Percentiles rank a stretch among this genome's conserved stretches.
Evolutionary conservation across 345 rosid species (phyloP).

Genomic region (Acer yangbiense): DNA sequence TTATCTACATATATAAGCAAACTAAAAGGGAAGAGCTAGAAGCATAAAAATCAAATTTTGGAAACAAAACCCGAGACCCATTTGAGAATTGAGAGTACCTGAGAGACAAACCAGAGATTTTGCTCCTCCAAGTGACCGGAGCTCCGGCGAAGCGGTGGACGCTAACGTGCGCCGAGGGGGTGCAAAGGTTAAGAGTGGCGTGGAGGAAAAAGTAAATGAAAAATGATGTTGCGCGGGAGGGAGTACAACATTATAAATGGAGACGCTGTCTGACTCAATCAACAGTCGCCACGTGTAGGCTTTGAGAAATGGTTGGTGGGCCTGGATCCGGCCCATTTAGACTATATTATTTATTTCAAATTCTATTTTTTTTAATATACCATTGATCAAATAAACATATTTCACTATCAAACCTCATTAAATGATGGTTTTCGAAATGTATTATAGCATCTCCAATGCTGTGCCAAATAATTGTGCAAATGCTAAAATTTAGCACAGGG

Average conservation of each 20-base stretch:
- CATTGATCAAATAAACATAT: no score
- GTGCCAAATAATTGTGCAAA: no score
- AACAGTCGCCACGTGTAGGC: constrained; percentile 5
- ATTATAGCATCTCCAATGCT: no score
- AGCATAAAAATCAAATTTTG: background rate
- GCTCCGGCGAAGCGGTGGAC: constrained; percentile 6
- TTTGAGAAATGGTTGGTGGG: background rate
- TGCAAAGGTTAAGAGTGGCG: constrained; percentile 1
- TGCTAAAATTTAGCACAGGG: no score
- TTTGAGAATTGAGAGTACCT: background rate
- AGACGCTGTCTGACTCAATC: background rate
- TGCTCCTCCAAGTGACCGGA: background rate
- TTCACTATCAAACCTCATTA: no score
- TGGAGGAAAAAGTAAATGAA: background rate
- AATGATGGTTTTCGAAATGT: no score
- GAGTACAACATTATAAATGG: constrained; percentile 19
- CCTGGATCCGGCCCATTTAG: background rate
- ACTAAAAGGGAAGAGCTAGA: background rate
- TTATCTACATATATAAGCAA: background rate
- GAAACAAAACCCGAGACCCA: background rate
- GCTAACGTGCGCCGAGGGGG: background rate
- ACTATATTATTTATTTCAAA: no score
- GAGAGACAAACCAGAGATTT: constrained; percentile 1
- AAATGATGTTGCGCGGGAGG: constrained; percentile 19
- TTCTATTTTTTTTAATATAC: no score